Evolutionary conservation across 306 rosid genomes (phyloP), one percentile per base, ranked within the genome.

Genomic region (Castanospermum australe): DNA sequence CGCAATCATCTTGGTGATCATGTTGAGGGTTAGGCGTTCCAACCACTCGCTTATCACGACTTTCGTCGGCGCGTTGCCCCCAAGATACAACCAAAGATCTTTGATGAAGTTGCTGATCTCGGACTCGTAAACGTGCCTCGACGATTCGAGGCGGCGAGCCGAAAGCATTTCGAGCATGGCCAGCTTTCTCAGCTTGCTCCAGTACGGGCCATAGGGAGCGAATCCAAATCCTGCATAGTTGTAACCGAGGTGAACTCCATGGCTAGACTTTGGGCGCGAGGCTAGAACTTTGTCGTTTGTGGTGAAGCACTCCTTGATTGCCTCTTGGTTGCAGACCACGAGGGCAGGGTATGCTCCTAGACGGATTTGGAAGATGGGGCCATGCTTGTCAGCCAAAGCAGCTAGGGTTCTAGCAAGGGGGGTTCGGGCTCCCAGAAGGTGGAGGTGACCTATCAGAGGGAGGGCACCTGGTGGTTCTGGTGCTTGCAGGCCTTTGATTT

Each of bases 391-490:
- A 3, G 89, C 88, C 4, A 85, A 54, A 18, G 79, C 38, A 25
- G 83, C 91, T 24, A 91, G 60, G 59, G 56, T 85, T 68, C 82
- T 55, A 54, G 76, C 83, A 4, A 84, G 61, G 13, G 89, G 90
- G 14, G 6, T 76, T 13, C 36, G 20, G 48, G 15, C 22, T 36
- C 79, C 71, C 9, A 89, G 68, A 11, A 85, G 76, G 65, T 79
- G 93, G 57, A 91, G 89, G 62, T 91, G 93, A 14, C 93, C 96
- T 24, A 91, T 71, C 17, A 91, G 18, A 11, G 93, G 90, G 12
- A 88, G 54, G 52, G 83, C 85, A 55, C 84, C 84, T 3, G 72
- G 10, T 33, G 83, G 79, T 79, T 87, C 81, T 45, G 91, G 96
- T 48, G 89, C 33, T 35, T 68, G 8, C 17, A 6, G 12, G 57